A percentile compares a stretch with the other conserved stretches of the same genome.
These are phyloP conservation scores for Psilocybe tampanensis DNA, from an alignment of 768 basidiomycete genomes.

Conservation along the genomic window DNA sequence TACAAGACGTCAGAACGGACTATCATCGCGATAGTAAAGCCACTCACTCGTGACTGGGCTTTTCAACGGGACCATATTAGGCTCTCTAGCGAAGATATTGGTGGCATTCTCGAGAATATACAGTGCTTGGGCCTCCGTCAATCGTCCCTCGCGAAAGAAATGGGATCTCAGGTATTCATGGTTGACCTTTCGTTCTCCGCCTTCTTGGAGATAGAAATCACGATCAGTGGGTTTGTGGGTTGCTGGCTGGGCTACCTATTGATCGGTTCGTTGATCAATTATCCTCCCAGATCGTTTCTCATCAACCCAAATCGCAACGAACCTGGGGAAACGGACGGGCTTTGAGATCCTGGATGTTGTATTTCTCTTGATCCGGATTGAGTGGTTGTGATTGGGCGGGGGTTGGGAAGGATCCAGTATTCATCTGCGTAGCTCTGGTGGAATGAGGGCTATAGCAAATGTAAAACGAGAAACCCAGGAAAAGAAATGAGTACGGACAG, in stretches of 20 bases:
- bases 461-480: neutral
- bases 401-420: slow-evolving; percentile 9
- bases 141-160: slow-evolving; percentile 83
- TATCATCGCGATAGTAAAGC: slow-evolving; percentile 20
- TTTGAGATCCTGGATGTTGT: slow-evolving; percentile 5
- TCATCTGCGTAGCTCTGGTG: slow-evolving; percentile 1
- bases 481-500: neutral
- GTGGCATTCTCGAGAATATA: slow-evolving; percentile 76
- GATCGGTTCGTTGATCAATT: neutral
- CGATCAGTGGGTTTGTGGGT: slow-evolving; percentile 67
- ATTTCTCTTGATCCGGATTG: slow-evolving; percentile 3
- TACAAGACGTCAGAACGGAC: slow-evolving; percentile 3
- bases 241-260: slow-evolving; percentile 72
- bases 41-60: slow-evolving; percentile 90
- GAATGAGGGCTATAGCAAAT: neutral
- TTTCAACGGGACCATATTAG: slow-evolving; percentile 83
- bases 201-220: slow-evolving; percentile 64
- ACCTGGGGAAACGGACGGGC: slow-evolving; percentile 13
- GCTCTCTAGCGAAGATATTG: slow-evolving; percentile 69
- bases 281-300: neutral
- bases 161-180: slow-evolving; percentile 83
- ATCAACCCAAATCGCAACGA: neutral
- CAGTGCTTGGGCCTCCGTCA: slow-evolving; percentile 85
- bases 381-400: neutral
- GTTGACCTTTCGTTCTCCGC: slow-evolving; percentile 67